These are phyloP conservation scores for Narthecium ossifragum DNA, from an alignment of 106 monocot species.

Conservation along the genomic window DNA sequence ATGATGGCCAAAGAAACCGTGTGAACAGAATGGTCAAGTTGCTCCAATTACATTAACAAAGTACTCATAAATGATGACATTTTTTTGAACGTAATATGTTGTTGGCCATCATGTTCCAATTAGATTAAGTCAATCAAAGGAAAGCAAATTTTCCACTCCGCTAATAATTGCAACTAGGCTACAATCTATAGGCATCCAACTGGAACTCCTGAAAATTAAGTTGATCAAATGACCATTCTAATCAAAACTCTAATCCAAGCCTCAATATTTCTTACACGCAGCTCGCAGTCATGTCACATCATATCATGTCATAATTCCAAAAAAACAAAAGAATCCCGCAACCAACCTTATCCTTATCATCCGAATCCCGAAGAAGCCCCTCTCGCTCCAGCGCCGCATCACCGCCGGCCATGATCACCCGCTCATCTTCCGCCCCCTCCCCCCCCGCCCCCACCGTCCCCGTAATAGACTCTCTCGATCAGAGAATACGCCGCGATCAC, in stretches of 20 bases:
- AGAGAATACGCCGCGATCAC: slow-evolving; percentile 38
- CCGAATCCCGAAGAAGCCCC: slow-evolving; percentile 14
- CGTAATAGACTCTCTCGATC: slow-evolving; percentile 11
- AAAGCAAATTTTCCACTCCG: too few species aligned
- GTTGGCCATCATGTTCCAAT: too few species aligned
- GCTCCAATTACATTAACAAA: too few species aligned
- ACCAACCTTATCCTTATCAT: slow-evolving; percentile 48
- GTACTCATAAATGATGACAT: too few species aligned
- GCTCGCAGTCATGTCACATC: too few species aligned
- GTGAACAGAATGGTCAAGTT: too few species aligned
- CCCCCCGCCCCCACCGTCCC: not conserved
- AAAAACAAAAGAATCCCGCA: not conserved
- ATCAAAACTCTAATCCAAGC: not conserved
- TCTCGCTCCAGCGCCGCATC: not conserved
- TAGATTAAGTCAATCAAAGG: too few species aligned
- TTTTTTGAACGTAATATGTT: too few species aligned
- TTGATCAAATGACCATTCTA: not conserved
- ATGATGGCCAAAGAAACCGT: too few species aligned
- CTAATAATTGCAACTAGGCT: too few species aligned
- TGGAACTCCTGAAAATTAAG: not conserved
- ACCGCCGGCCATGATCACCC: too few species aligned
- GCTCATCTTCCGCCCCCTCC: slow-evolving; percentile 1
- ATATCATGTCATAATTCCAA: not conserved
- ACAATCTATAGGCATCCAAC: not conserved
- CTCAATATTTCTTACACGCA: not conserved